A percentile compares a stretch with the other conserved stretches of the same genome.
Evolutionary conservation across 2,329 filamentous ascomycete species (phyloP).

Genomic region (Calonectria naviculata): DNA sequence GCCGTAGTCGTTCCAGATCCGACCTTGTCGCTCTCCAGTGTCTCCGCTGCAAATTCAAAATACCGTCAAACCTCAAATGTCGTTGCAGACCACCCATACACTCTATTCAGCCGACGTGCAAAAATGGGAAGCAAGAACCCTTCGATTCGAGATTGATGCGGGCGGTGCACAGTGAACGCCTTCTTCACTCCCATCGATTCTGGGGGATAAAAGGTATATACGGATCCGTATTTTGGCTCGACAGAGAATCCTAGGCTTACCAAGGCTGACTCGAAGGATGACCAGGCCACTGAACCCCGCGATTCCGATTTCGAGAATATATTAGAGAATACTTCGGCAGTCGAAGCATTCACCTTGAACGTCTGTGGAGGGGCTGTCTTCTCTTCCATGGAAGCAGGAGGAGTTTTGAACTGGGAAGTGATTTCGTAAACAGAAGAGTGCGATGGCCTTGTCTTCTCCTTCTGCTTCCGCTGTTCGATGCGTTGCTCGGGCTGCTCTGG

Average conservation of each 20-base stretch:
- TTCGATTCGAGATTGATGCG: conserved; percentile 50
- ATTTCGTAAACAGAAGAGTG: conserved; percentile 49
- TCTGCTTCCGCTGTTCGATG: conserved; percentile 50
- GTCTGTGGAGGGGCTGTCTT: conserved; percentile 2
- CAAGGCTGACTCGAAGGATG: conserved; percentile 54
- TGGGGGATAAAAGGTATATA: conserved; percentile 52
- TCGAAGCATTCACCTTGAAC: conserved; percentile 52
- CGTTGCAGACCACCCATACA: conserved; percentile 49
- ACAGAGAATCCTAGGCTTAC: conserved; percentile 54
- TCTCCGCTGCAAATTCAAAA: too few relatives aligned
- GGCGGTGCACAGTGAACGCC: conserved; percentile 50
- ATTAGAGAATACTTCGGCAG: conserved; percentile 50
- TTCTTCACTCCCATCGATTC: conserved; percentile 36
- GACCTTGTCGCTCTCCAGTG: too few relatives aligned
- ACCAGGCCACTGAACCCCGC: conserved; percentile 48
- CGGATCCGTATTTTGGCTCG: conserved; percentile 52
- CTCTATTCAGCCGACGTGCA: conserved; percentile 44
- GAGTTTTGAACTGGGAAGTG: not conserved
- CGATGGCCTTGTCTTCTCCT: conserved; percentile 56
- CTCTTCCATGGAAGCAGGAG: not conserved
- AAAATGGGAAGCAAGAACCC: conserved; percentile 42
- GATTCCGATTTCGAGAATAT: conserved; percentile 46
- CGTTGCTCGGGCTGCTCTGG: conserved; percentile 33
- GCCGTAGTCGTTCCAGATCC: too few relatives aligned
- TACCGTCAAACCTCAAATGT: conserved; percentile 46